Percentiles rank a stretch among this genome's conserved stretches.
Evolutionary conservation across 1,139 yeast species (phyloP).

Genomic region (Yamadazyma mexicana): DNA sequence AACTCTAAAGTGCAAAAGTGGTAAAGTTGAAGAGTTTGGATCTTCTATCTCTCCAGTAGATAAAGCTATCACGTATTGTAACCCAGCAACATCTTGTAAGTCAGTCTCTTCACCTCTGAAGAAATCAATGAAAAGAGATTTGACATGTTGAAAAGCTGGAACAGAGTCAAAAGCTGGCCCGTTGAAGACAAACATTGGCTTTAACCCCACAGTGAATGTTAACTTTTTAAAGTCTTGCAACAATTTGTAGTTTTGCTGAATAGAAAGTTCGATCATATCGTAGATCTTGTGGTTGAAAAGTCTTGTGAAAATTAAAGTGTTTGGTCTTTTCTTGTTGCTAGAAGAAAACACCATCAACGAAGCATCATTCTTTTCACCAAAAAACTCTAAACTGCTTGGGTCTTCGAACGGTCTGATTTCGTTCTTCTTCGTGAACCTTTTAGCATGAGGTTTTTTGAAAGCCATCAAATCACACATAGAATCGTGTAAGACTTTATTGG

Average conservation of each 20-base stretch:
- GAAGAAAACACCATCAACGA: conserved; percentile 83
- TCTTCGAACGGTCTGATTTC: conserved; percentile 94
- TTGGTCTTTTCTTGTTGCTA: conserved; percentile 89
- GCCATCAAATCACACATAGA: conserved; percentile 89
- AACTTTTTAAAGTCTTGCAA: conserved; percentile 76
- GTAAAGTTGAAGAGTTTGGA: conserved; percentile 53
- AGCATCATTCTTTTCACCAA: conserved; percentile 90
- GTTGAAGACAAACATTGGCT: conserved; percentile 92
- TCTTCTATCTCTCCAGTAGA: conserved; percentile 81
- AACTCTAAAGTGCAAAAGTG: conserved; percentile 85
- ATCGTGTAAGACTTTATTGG: conserved; percentile 80
- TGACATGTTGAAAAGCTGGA: conserved; percentile 82
- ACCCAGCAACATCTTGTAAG: conserved; percentile 90
- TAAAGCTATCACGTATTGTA: conserved; percentile 85
- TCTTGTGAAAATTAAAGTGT: conserved; percentile 82
- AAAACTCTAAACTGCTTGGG: conserved; percentile 80
- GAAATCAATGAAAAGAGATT: conserved; percentile 87
- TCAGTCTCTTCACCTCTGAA: conserved; percentile 85
- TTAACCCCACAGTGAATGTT: conserved; percentile 85
- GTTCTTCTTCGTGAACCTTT: conserved; percentile 85
- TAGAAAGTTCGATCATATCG: conserved; percentile 90
- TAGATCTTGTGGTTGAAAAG: conserved; percentile 87
- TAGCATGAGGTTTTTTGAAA: conserved; percentile 86
- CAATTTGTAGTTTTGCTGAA: conserved; percentile 68
- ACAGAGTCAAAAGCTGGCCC: conserved; percentile 90